These are phyloP conservation scores for Globisporangium rhizosaccharum DNA, from an alignment of 352 stramenopile species.

Conservation along the genomic window DNA sequence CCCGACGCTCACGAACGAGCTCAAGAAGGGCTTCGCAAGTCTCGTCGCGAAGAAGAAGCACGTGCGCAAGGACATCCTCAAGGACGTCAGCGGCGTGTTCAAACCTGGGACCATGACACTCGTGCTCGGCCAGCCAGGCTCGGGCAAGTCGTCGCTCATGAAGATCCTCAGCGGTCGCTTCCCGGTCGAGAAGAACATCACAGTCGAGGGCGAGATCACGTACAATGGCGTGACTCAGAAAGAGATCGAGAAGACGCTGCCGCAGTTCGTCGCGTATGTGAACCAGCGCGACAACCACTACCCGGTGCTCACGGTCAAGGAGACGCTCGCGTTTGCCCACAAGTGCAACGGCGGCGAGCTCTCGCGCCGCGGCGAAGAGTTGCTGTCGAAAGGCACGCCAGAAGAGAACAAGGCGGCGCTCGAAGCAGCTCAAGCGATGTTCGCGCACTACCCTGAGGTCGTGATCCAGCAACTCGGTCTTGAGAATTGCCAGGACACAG, in stretches of 20 bases:
- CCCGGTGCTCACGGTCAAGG: slow-evolving; percentile 52
- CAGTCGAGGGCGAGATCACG: slow-evolving; percentile 19
- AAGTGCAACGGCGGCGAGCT: slow-evolving; percentile 26
- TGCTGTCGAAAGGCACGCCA: slow-evolving; percentile 24
- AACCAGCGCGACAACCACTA: slow-evolving; percentile 78
- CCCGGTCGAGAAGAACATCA: slow-evolving; percentile 16
- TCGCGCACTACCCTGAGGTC: slow-evolving; percentile 7
- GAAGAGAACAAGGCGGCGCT: slow-evolving; percentile 16
- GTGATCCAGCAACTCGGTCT: slow-evolving; percentile 10
- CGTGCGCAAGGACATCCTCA: slow-evolving; percentile 14
- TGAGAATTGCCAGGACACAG: slow-evolving; percentile 6
- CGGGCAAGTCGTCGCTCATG: slow-evolving; percentile 24
- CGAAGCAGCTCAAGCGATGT: slow-evolving; percentile 6
- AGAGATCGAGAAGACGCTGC: slow-evolving; percentile 13
- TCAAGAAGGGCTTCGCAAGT: slow-evolving; percentile 21
- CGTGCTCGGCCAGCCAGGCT: slow-evolving; percentile 18
- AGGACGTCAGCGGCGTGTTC: slow-evolving; percentile 20
- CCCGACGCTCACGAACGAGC: slow-evolving; percentile 33
- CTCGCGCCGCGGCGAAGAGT: not conserved
- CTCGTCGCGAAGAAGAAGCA: slow-evolving; percentile 12
- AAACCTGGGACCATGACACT: slow-evolving; percentile 29
- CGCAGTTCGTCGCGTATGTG: slow-evolving; percentile 22
- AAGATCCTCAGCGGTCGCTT: slow-evolving; percentile 32
- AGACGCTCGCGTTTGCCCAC: slow-evolving; percentile 48
- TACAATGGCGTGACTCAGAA: slow-evolving; percentile 24